Evolutionary conservation across 495 filamentous ascomycete genomes (phyloP), one percentile per base, ranked within the genome.

Genomic region (Talaromyces stipitatus): DNA sequence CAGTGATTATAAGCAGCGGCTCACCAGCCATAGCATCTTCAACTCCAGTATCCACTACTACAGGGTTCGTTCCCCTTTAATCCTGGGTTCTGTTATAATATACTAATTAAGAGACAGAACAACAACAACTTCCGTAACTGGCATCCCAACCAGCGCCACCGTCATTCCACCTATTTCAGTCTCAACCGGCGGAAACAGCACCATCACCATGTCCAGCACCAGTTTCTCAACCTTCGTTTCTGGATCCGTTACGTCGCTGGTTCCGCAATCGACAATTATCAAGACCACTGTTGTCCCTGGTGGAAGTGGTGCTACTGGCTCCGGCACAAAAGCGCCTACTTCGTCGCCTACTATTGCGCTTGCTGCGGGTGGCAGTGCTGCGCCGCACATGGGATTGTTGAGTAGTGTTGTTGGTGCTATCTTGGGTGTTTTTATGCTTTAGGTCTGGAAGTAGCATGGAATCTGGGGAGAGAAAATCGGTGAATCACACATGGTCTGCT

Each of bases 181-280:
- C n/a, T 43, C 54, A 16, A 55, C 51, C 20, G 51, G 51, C 51
- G 16, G 20, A 14, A 33, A 36, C 29, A 54, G 33, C 54, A 55
- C 54, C n/a, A 45, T 55, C 54, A 46, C 36, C 33, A 43, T 8
- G 14, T 32, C 54, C 54, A 55, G 54, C 36, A 41, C 36, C 14
- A 55, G 24, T 8, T 55, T 41, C 14, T 46, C 54, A 14, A 55
- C 54, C 38, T 29, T 27, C 36, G 29, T 55, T n/a, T 55, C 54
- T 24, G 54, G 54, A 26, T 23, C 33, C 23, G 20, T 43, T 20
- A 45, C 54, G 8, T 38, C 33, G 6, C 10, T 55, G n/a, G 18
- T 55, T 43, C 54, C 54, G 4, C 54, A 45, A 29, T 55, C 54
- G 36, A 55, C 54, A n/a, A 28, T 55, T 16, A 11, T 45, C 54